These are phyloP conservation scores for Hyphodiscus hymeniophilus DNA, from an alignment of 495 filamentous ascomycete species.

Conservation along the genomic window DNA sequence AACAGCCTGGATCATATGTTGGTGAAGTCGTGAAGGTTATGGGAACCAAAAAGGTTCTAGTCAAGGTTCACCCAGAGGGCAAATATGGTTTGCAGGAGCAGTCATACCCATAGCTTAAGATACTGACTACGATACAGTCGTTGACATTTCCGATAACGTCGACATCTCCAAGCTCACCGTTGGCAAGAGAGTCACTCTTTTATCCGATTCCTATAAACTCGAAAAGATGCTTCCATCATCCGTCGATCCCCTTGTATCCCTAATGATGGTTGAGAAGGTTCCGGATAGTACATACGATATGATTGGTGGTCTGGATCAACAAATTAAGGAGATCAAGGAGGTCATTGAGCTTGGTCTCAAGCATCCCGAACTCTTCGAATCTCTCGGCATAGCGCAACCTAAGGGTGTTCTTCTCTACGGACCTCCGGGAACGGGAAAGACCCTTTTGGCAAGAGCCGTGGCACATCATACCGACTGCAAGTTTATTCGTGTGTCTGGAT, in stretches of 20 bases:
- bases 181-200: constrained; percentile 93
- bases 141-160: constrained; percentile 91
- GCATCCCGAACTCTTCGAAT: constrained; percentile 98
- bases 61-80: constrained; percentile 98
- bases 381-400: constrained; percentile 93
- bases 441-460: constrained; percentile 86
- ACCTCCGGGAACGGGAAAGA: constrained; percentile 95
- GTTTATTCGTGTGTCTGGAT: constrained; percentile 95
- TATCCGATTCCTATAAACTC: constrained; percentile 95
- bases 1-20: constrained; percentile 97
- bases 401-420: constrained; percentile 97
- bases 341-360: constrained; percentile 98
- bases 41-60: constrained; percentile 97
- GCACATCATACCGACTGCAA: constrained; percentile 98
- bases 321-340: constrained; percentile 99
- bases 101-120: neutral
- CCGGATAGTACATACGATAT: constrained; percentile 99
- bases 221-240: constrained; percentile 97
- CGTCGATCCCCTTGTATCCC: constrained; percentile 96
- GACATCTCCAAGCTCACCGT: constrained; percentile 93
- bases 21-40: constrained; percentile 99
- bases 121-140: constrained; percentile 49
- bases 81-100: constrained; percentile 78
- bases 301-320: constrained; percentile 97
- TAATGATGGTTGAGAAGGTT: constrained; percentile 99